Evolutionary conservation across 2,329 filamentous ascomycete species (phyloP).

Genomic region (Colletotrichum musae): DNA sequence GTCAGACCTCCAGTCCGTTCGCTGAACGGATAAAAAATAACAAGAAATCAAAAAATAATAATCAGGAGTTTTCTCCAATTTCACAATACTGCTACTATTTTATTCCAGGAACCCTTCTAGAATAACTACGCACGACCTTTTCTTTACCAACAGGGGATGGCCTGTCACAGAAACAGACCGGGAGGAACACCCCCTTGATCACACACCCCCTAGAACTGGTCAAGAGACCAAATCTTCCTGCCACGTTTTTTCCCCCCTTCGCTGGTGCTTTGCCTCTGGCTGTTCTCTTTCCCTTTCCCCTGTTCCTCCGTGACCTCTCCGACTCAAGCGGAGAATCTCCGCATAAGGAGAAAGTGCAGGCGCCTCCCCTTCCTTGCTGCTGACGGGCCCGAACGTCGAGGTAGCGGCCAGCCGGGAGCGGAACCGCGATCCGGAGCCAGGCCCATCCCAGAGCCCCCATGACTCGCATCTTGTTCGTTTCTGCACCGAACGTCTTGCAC

Average conservation of each 20-base stretch:
- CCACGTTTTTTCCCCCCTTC: constrained; percentile 29
- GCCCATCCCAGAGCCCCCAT: constrained; percentile 27
- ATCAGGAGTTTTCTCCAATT: constrained; percentile 5
- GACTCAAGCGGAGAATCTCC: constrained; percentile 39
- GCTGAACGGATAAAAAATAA: constrained; percentile 13
- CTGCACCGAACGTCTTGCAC: neutral
- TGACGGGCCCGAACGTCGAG: constrained; percentile 37
- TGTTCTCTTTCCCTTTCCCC: neutral
- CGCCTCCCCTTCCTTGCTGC: constrained; percentile 7
- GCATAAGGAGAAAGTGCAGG: constrained; percentile 25
- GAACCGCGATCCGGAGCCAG: constrained; percentile 34
- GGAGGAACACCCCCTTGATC: constrained; percentile 12
- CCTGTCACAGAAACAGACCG: constrained; percentile 35
- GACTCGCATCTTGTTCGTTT: constrained; percentile 28
- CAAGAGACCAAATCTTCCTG: constrained; percentile 28
- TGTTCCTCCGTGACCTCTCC: neutral
- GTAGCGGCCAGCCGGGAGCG: constrained; percentile 38
- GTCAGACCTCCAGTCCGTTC: constrained; percentile 26
- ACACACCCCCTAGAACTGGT: neutral
- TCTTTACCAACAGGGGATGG: constrained; percentile 26
- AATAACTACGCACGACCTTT: constrained; percentile 35
- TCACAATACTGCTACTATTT: neutral
- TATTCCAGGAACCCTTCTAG: constrained; percentile 37
- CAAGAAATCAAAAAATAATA: constrained; percentile 6
- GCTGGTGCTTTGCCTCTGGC: neutral